Base-by-base conservation (phyloP, 371 early-diverging fungal species). In the Haplosporangium sp. region DNA sequence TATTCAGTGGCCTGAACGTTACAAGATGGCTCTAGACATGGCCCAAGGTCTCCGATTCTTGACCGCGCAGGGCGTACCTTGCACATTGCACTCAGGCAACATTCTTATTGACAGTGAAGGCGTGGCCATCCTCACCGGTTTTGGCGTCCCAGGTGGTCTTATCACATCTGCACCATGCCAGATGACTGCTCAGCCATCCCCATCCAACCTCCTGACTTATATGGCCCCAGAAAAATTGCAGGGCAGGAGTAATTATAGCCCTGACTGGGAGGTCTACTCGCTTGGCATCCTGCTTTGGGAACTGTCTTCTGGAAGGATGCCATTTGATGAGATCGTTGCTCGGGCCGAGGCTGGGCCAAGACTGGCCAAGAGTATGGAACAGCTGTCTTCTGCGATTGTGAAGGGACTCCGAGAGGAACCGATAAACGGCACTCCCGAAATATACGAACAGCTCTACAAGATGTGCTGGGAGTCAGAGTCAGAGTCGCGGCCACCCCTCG, bases 391-490 rank as follows among this genome's bases (percentile, higher is more conserved):
- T 0, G 79, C 79, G 2, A 79, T 79, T 40, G 59, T 55, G 40
- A 79, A 79, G 57, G 79, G 79, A 21, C 73, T 79, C 48, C 79
- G 79, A 16, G 79, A 79, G 45, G 79, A 79, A 29, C 65, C 73
- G 10, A 52, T 72, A 41, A 42, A 59, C 3, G 79, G 59, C n/a
- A 79, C 79, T 9, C 79, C 79, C 12, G 79, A 79, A 62, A 79
- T 79, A 46, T 79, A 72, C 48, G 79, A 79, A 59, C 79, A 79
- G 16, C 59, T 79, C 12, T 79, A 68, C 69, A 79, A 79, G 55
- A 79, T 79, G 79, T 79, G 79, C 62, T 79, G 79, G 79, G 72
- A 67, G n/a, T 51, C 55, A 8, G 79, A 79, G n/a, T 52, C 61
- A 20, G 47, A 53, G 7, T 67, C 79, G 18, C 52, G 79, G 12